phyloP scores from a whole-genome alignment of 768 basidiomycete genomes.

The Floccularia luteovirens region DNA sequence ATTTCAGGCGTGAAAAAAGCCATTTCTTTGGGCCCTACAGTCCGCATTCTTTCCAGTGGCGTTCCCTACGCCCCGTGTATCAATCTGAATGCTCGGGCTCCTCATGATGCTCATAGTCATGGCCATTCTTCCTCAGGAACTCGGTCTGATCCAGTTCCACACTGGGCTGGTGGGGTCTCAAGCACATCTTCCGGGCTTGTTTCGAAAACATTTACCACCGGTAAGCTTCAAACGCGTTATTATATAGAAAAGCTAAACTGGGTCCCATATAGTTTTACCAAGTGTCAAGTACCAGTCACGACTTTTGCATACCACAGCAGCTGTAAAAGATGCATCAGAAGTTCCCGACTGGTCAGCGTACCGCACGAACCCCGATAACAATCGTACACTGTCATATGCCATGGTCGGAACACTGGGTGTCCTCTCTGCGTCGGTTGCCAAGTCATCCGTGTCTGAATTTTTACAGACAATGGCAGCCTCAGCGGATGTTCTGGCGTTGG shows the following conservation, averaged over 20 bases:
- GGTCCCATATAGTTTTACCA: slow-evolving; percentile 34
- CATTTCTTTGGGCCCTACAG: slow-evolving; percentile 74
- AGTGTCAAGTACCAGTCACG: slow-evolving; percentile 56
- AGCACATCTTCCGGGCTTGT: slow-evolving; percentile 46
- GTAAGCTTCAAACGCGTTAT: slow-evolving; percentile 35
- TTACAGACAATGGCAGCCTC: slow-evolving; percentile 95
- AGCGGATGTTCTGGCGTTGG: slow-evolving; percentile 94
- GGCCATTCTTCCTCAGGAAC: slow-evolving; percentile 46
- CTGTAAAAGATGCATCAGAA: slow-evolving; percentile 61
- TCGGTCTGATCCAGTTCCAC: slow-evolving; percentile 56
- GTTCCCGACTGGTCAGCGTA: slow-evolving; percentile 89
- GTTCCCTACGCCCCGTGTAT: slow-evolving; percentile 71
- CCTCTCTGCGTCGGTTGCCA: slow-evolving; percentile 89
- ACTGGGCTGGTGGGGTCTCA: slow-evolving; percentile 55
- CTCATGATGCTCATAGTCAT: slow-evolving; percentile 51
- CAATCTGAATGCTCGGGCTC: slow-evolving; percentile 64
- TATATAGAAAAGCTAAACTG: no score
- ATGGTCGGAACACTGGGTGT: slow-evolving; percentile 91
- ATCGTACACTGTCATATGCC: slow-evolving; percentile 81
- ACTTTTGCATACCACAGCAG: slow-evolving; percentile 71
- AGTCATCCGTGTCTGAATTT: slow-evolving; percentile 91
- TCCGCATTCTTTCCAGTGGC: slow-evolving; percentile 72
- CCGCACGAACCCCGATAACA: slow-evolving; percentile 55
- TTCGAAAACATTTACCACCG: slow-evolving; percentile 54
- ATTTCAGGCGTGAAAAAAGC: slow-evolving; percentile 76